These are phyloP conservation scores for Pythium aristosporum DNA, from an alignment of 352 stramenopile genomes.

Conservation along the genomic window DNA sequence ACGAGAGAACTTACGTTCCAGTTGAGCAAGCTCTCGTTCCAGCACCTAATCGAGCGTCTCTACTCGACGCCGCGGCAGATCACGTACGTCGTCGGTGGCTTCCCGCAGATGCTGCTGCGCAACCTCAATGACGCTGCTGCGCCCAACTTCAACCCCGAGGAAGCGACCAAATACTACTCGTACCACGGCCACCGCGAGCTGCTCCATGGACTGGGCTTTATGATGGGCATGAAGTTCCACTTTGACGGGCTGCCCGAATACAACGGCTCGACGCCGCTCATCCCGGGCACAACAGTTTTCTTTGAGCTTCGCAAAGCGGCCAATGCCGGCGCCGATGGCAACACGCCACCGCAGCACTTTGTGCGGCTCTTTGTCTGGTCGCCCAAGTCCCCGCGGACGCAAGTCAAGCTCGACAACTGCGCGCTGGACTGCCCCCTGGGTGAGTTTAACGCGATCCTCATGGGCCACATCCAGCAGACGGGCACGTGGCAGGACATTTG, in stretches of 20 bases:
- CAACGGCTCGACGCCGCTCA: conserved; percentile 62
- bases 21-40: conserved; percentile 71
- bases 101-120: conserved; percentile 59
- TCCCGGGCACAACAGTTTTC: conserved; percentile 77
- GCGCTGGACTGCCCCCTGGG: conserved; percentile 57
- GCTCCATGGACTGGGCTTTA: conserved; percentile 81
- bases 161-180: conserved; percentile 62
- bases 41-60: conserved; percentile 83
- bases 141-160: conserved; percentile 28
- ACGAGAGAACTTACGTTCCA: conserved; percentile 47
- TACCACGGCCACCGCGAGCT: conserved; percentile 83
- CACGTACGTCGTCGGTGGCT: conserved; percentile 83
- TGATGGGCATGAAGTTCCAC: conserved; percentile 79
- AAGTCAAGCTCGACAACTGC: conserved; percentile 74
- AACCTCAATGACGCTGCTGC: conserved; percentile 54
- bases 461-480: conserved; percentile 55
- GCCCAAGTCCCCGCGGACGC: conserved; percentile 58
- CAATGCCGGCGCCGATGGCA: background rate
- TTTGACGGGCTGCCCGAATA: conserved; percentile 65
- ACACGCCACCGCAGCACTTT: conserved; percentile 27
- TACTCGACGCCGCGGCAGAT: conserved; percentile 74
- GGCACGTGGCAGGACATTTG: conserved; percentile 85
- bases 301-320: conserved; percentile 64
- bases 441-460: conserved; percentile 76
- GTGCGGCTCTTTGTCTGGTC: conserved; percentile 80